These are phyloP conservation scores for Mycena olivaceomarginata DNA, from an alignment of 768 basidiomycete genomes.

Conservation along the genomic window DNA sequence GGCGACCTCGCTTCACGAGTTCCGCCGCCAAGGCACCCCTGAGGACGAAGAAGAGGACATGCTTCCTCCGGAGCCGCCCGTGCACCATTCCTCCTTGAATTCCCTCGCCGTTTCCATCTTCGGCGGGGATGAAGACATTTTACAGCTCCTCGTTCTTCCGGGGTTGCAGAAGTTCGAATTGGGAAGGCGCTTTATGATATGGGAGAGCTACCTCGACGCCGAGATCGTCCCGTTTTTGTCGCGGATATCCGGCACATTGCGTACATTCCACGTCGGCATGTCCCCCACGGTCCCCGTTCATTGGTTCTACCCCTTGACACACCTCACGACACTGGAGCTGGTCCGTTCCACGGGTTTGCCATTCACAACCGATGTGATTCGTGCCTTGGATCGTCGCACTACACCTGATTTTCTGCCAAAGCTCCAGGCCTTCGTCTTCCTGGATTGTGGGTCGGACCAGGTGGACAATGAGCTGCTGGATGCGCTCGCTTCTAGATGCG, in stretches of 20 bases:
- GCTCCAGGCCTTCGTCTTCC: constrained; percentile 20
- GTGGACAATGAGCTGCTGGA: constrained; percentile 28
- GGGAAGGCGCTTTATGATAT: neutral
- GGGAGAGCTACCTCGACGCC: constrained; percentile 7
- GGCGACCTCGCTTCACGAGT: constrained; percentile 32
- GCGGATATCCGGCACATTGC: constrained; percentile 10
- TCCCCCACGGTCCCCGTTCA: constrained; percentile 19
- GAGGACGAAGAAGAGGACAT: neutral
- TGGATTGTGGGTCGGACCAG: constrained; percentile 13
- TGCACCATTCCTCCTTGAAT: constrained; percentile 8
- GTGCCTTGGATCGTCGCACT: constrained; percentile 18
- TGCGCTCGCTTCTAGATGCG: constrained; percentile 28
- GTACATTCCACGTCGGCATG: constrained; percentile 17
- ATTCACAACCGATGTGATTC: too few relatives aligned
- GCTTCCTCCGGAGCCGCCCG: neutral
- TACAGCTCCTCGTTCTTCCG: constrained; percentile 24
- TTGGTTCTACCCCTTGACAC: constrained; percentile 11
- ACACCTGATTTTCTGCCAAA: constrained; percentile 30
- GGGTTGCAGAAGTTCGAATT: constrained; percentile 17
- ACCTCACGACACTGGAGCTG: constrained; percentile 27
- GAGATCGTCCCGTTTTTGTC: constrained; percentile 20
- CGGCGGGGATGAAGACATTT: constrained; percentile 12
- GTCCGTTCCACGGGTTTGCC: neutral
- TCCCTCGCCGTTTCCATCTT: constrained; percentile 17
- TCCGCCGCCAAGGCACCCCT: constrained; percentile 14